Percentiles rank a stretch among this genome's conserved stretches.
These are phyloP conservation scores for Liquidambar formosana DNA, from an alignment of 164 flowering plant genomes.

Conservation along the genomic window DNA sequence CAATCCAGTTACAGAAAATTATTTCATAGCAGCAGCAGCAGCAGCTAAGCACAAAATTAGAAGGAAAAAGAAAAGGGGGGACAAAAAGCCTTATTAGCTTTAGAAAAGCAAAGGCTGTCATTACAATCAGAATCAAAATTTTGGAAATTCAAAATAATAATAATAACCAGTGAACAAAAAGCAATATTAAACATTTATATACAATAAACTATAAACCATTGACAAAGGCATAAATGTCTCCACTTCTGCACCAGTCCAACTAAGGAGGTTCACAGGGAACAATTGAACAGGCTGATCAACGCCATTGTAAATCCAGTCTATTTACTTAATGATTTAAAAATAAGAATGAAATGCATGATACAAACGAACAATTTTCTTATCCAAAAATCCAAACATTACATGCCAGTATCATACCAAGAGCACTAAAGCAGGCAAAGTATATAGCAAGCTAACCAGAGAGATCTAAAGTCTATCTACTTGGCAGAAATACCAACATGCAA, in stretches of 20 bases:
- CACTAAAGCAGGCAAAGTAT: not conserved
- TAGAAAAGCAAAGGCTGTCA: not conserved
- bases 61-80: too few species aligned
- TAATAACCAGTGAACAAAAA: not conserved
- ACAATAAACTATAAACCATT: not conserved
- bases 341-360: not conserved
- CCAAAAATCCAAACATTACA: not conserved
- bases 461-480: too few species aligned
- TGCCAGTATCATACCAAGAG: not conserved
- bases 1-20: constrained; percentile 3
- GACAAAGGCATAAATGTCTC: too few species aligned
- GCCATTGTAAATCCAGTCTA: not conserved
- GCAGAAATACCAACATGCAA: too few species aligned
- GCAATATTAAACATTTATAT: too few species aligned
- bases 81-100: too few species aligned
- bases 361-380: not conserved
- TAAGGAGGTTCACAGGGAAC: too few species aligned
- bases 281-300: not conserved
- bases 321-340: not conserved
- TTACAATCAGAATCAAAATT: not conserved
- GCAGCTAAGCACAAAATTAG: constrained; percentile 7
- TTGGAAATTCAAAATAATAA: not conserved
- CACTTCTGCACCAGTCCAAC: too few species aligned
- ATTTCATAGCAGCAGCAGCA: constrained; percentile 12
- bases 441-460: not conserved